phyloP scores from a whole-genome alignment of 208 protist species.

The Acanthamoeba sp. region DNA sequence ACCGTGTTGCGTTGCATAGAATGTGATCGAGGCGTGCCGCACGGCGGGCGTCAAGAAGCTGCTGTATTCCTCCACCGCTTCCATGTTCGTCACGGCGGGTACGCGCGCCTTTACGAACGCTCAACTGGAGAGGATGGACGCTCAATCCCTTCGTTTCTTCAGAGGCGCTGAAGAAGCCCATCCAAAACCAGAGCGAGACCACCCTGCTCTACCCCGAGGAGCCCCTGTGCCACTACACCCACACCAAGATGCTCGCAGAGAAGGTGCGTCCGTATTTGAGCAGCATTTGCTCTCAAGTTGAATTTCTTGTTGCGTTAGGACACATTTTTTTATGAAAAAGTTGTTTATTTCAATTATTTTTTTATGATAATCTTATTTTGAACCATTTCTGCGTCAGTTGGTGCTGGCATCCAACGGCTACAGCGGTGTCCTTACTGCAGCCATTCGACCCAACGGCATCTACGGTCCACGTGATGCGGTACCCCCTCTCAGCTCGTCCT shows the following conservation, averaged over 20 bases:
- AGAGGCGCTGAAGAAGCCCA: constrained; percentile 17
- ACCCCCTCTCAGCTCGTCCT: neutral
- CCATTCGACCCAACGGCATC: constrained; percentile 24
- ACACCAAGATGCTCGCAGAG: constrained; percentile 20
- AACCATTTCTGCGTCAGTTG: neutral
- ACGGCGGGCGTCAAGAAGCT: constrained; percentile 5
- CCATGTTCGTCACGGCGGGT: neutral
- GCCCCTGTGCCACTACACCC: constrained; percentile 63
- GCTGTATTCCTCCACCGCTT: neutral
- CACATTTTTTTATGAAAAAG: too few relatives aligned
- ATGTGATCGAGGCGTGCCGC: constrained; percentile 48
- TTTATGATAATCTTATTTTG: too few relatives aligned
- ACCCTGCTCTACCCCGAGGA: constrained; percentile 9
- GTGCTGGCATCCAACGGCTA: constrained; percentile 36
- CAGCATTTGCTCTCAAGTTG: too few relatives aligned
- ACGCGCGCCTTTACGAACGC: too few relatives aligned
- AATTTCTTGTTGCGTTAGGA: too few relatives aligned
- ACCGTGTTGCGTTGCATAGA: neutral
- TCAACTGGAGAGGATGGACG: too few relatives aligned
- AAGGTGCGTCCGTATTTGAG: neutral
- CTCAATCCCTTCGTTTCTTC: neutral
- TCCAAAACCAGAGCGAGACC: neutral
- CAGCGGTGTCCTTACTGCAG: neutral
- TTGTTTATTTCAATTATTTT: too few relatives aligned
- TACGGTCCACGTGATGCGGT: constrained; percentile 43